Evolutionary conservation across 1,284 basidiomycete genomes (phyloP), one percentile per base, ranked within the genome.

Genomic region (Somion occarium): DNA sequence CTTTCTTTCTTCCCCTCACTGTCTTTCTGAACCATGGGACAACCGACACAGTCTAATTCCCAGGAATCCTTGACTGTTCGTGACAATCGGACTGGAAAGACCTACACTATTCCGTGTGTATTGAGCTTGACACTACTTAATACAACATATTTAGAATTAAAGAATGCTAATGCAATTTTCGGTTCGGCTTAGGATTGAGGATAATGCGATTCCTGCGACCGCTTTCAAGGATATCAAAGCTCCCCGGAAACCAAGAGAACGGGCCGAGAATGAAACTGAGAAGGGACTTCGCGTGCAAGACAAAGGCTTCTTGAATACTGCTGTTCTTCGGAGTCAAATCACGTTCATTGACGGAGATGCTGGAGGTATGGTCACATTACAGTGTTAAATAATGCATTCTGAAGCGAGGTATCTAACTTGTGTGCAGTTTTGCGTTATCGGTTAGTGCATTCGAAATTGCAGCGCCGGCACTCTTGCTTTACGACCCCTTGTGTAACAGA

Each of bases 311-410:
- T 65, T 91, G 70, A 94, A 94, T 60, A 94, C 92, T 1, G 90
- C 92, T 30, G 89, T 92, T 51, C 80, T 94, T 53, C 73, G 80
- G 56, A 89, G 86, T 55, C 68, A 78, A 60, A 93, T 94, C 62
- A 93, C 91, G 0, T 93, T 85, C 61, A 94, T 94, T 61, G 91
- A 94, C 64, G 92, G 91, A 49, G 85, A 91, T 22, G 83, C 82
- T 19, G 90, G 89, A 66, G 72, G 85, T 85, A 55, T 50, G 78
- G 68, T 43, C 15, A 19, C 24, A 22, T 9, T 43, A 7, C 30
- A 34, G 7, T 15, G 7, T 51, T 25, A 12, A 20, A 37, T 42
- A 15, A 25, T 46, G 19, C 38, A 49, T 44, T 23, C 25, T 45
- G 12, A 52, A 20, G 23, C 49, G 26, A n/a, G n/a, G n/a, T n/a